Evolutionary conservation across 352 stramenopile genomes (phyloP), one percentile per base, ranked within the genome.

Genomic region (Pythium coloratum): DNA sequence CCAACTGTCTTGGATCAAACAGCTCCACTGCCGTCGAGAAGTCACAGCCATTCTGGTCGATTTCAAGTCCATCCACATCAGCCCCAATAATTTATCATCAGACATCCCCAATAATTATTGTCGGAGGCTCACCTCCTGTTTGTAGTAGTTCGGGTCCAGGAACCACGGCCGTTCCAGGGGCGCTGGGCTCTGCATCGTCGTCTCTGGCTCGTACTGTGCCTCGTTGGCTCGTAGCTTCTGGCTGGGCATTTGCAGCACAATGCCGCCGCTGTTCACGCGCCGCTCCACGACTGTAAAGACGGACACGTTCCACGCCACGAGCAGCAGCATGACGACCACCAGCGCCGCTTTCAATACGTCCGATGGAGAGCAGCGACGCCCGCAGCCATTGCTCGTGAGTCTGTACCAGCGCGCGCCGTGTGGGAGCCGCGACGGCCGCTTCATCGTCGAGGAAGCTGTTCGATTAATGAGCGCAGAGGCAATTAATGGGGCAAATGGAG

Each of bases 251-350:
- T 62, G 28, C 55, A 58, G 16, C 32, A 42, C 28, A 26, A 53
- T 5, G 9, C 26, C 47, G 9, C 26, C 47, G 0, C 50, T 51
- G 51, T 33, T 34, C 38, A 44, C 26, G 18, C 64, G 72, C 24
- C 71, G 67, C 47, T 70, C 58, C 13, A 83, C 49, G 2, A 62
- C 50, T 44, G 72, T 70, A 51, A 90, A 73, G 59, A 77, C 73
- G 36, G 76, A 76, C 30, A 90, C 28, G 59, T 91, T 90, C 78
- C 79, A 90, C 55, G 71, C 75, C 42, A 89, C 75, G 12, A 86
- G 81, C 58, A 64, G 51, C 5, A 81, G 40, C 12, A 87, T 61
- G 30, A 70, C 75, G 18, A 64, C 40, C 13, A 58, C 59, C n/a
- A 67, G 62, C 8, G 71, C 46, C 8, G 76, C n/a, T 59, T 82